phyloP scores from a whole-genome alignment of 331 rosid species.

The Acacia concinna region DNA sequence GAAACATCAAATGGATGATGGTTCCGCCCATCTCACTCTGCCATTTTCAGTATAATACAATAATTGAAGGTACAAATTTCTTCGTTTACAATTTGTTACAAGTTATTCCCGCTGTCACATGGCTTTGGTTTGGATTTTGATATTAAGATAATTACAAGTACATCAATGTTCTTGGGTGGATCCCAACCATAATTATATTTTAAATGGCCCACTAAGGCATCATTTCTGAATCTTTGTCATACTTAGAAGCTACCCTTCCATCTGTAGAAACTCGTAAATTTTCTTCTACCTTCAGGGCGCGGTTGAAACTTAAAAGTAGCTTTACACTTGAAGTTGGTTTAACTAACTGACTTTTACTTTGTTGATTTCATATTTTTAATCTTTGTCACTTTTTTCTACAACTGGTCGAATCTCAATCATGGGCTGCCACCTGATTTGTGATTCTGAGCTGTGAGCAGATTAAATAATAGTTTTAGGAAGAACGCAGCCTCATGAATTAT shows the following conservation, averaged over 20 bases:
- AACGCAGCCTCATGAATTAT: conserved; percentile 3
- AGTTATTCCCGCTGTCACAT: conserved; percentile 42
- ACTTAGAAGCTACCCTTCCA: conserved; percentile 71
- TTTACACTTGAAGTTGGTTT: conserved; percentile 20
- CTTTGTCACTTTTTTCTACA: background rate
- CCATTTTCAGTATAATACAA: conserved; percentile 22
- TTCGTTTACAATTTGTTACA: conserved; percentile 4
- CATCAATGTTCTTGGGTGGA: conserved; percentile 39
- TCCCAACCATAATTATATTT: conserved; percentile 29
- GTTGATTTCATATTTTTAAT: background rate
- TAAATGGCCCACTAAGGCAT: conserved; percentile 43
- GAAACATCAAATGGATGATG: conserved; percentile 39
- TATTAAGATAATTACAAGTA: conserved; percentile 40
- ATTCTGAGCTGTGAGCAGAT: background rate
- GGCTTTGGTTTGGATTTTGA: conserved; percentile 47
- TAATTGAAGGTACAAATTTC: conserved; percentile 21
- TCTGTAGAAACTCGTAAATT: conserved; percentile 34
- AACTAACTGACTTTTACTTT: background rate
- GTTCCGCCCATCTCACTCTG: conserved; percentile 25
- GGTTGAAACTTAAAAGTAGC: conserved; percentile 25
- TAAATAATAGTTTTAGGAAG: background rate
- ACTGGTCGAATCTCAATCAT: conserved; percentile 18
- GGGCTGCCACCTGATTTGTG: conserved; percentile 6
- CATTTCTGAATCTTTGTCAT: conserved; percentile 75
- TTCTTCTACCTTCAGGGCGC: conserved; percentile 35